Conservation (phyloP, 768 basidiomycete species). For the Tulasnella calospora region DNA sequence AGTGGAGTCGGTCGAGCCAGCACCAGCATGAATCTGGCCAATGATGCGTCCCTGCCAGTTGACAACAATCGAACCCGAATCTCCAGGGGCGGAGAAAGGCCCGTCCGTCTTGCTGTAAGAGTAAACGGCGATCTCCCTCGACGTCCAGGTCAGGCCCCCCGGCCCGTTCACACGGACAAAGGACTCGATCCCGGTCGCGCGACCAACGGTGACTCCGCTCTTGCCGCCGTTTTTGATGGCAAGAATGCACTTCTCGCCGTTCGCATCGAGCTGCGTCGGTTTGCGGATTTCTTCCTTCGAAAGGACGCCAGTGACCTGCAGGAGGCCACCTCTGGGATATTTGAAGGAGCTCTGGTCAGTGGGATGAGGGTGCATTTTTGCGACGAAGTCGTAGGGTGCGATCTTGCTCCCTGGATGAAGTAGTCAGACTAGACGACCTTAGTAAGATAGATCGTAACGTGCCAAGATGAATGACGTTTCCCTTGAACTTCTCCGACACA, state of each 20-base stretch:
- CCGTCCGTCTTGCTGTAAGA: background rate
- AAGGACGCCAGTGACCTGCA: slow-evolving; percentile 32
- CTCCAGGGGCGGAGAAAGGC: slow-evolving; percentile 11
- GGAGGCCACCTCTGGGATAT: slow-evolving; percentile 33
- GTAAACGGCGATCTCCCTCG: slow-evolving; percentile 12
- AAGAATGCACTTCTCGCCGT: slow-evolving; percentile 31
- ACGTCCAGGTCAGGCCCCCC: slow-evolving; percentile 24
- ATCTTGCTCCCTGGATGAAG: too few relatives aligned
- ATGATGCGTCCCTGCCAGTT: background rate
- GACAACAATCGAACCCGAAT: slow-evolving; percentile 25
- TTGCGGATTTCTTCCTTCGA: slow-evolving; percentile 31
- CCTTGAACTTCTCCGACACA: too few relatives aligned
- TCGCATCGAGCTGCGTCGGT: slow-evolving; percentile 32
- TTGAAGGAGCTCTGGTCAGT: too few relatives aligned
- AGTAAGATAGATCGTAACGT: too few relatives aligned
- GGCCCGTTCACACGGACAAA: slow-evolving; percentile 30
- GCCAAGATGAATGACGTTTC: too few relatives aligned
- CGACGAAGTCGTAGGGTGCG: too few relatives aligned
- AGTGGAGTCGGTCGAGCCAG: background rate
- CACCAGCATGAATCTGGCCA: slow-evolving; percentile 14
- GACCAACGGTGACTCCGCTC: slow-evolving; percentile 35
- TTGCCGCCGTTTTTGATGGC: slow-evolving; percentile 34
- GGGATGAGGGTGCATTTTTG: too few relatives aligned
- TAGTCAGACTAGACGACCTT: too few relatives aligned
- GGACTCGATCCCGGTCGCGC: slow-evolving; percentile 32